A percentile compares a stretch with the other conserved stretches of the same genome.
Evolutionary conservation across 108 stramenopile species (phyloP).

Genomic region (Aureococcus anophagefferens): DNA sequence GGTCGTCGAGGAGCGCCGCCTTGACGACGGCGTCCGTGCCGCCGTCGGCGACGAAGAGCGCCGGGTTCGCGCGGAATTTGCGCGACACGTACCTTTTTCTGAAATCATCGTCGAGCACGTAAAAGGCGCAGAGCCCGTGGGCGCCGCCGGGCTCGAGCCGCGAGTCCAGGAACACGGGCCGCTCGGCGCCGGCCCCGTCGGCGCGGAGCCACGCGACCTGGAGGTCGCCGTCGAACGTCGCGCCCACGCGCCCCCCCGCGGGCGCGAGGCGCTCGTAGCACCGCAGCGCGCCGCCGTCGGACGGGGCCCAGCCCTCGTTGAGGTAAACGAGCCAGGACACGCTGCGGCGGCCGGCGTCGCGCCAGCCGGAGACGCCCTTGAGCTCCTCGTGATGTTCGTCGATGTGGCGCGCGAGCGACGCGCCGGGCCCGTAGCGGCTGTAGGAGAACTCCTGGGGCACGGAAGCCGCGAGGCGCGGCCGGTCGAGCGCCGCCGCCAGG

Average conservation of each 20-base stretch:
- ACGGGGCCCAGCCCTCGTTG: constrained; percentile 44
- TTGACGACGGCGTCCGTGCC: too few species aligned
- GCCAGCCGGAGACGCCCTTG: constrained; percentile 49
- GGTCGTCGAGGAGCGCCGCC: too few species aligned
- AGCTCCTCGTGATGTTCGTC: constrained; percentile 65
- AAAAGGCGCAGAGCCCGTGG: too few species aligned
- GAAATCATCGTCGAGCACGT: too few species aligned
- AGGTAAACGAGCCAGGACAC: constrained; percentile 57
- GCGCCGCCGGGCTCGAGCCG: too few species aligned
- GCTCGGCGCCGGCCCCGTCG: constrained; percentile 33
- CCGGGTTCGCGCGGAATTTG: too few species aligned
- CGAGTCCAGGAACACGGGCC: constrained; percentile 43
- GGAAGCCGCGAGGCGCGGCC: not conserved
- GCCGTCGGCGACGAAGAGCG: too few species aligned
- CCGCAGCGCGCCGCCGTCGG: constrained; percentile 42
- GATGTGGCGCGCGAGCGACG: constrained; percentile 46
- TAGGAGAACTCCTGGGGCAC: constrained; percentile 43
- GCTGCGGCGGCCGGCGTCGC: constrained; percentile 42
- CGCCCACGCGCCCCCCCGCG: constrained; percentile 8
- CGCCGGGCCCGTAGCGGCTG: constrained; percentile 54
- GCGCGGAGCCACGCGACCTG: constrained; percentile 55
- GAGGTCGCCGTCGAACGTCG: constrained; percentile 38
- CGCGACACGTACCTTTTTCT: too few species aligned
- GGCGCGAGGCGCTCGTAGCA: constrained; percentile 33
- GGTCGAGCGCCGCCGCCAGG: not conserved